Evolutionary conservation across 306 rosid species (phyloP).

Genomic region (Trifolium subterraneum): DNA sequence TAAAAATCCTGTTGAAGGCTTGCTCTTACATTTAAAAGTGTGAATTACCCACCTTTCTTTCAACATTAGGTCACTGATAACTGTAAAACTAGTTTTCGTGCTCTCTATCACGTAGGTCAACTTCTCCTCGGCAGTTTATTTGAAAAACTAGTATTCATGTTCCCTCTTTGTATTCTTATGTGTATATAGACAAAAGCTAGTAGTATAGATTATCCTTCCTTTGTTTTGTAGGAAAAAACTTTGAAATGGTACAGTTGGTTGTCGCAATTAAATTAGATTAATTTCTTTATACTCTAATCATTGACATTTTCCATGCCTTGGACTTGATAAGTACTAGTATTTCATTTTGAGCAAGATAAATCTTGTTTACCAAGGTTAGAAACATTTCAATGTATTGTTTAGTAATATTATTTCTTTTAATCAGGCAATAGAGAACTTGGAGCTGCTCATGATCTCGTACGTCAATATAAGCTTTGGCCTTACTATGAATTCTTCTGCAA

Average conservation of each 20-base stretch:
- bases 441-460: conserved; percentile 81
- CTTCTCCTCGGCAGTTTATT: background rate
- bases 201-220: conserved; percentile 2
- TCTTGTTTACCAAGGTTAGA: background rate
- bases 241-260: too few species aligned
- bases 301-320: too few species aligned
- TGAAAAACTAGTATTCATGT: conserved; percentile 16
- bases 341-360: background rate
- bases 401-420: conserved; percentile 34
- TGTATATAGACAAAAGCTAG: background rate
- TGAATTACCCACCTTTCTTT: conserved; percentile 18
- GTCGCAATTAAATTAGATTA: too few species aligned
- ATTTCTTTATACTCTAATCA: too few species aligned
- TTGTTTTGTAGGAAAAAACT: too few species aligned
- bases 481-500: conserved; percentile 92
- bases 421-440: conserved; percentile 86
- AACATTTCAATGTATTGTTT: background rate
- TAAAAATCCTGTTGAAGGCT: conserved; percentile 34
- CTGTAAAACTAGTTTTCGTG: conserved; percentile 15
- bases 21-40: conserved; percentile 46
- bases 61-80: conserved; percentile 22
- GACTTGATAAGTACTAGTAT: too few species aligned
- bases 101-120: conserved; percentile 9
- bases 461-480: conserved; percentile 75
- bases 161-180: conserved; percentile 1